Base-by-base conservation (phyloP, 257 asterid genomes). In the Gentiana macrophylla region DNA sequence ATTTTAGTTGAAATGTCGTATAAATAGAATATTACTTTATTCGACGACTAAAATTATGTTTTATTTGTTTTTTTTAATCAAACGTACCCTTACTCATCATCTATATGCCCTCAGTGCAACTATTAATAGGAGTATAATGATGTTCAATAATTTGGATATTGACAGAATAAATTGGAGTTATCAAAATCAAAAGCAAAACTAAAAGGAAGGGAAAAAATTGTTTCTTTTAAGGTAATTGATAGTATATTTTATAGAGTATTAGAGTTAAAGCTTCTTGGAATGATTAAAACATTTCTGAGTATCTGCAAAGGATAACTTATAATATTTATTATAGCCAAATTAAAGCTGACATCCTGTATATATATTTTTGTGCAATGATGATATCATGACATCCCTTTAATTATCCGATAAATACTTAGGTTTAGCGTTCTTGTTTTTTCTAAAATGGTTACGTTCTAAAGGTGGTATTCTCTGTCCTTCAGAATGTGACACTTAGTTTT, bases 131-230 rank as follows among this genome's bases (percentile, higher is more conserved):
- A 53, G 9, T 5, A 38, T 5, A 38, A 2, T 59, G 50, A 56
- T 66, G 51, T 66, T 56, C 64, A 35, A 62, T 70, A 70, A 48
- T 59, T 66, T 63, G 36, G 58, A 65, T 67, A 63, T 58, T 50
- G 58, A 57, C 57, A 52, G 72, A 75, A 65, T 66, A 61, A 72
- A 61, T 71, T 56, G 74, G 62, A 67, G 57, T 74, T 62, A 69
- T 54, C 47, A 46, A 69, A 68, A 51, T 53, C 67, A 66, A 68
- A 61, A 57, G 24, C 52, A 63, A 2, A 10, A 12, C 53, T 0
- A 0, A 24, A 44, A 35, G 33, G 44, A 3, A 45, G 35, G 4
- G 55, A 37, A 41, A 3, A 1, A 37, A 46, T 49, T 49, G 55
- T 62, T 70, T 57, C 33, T 56, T 41, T 41, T 41, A 4, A 41